Percentiles rank a stretch among this genome's conserved stretches.
Conservation (phyloP, 1,284 basidiomycete genomes). For the Cryptococcus jaspeensis region DNA sequence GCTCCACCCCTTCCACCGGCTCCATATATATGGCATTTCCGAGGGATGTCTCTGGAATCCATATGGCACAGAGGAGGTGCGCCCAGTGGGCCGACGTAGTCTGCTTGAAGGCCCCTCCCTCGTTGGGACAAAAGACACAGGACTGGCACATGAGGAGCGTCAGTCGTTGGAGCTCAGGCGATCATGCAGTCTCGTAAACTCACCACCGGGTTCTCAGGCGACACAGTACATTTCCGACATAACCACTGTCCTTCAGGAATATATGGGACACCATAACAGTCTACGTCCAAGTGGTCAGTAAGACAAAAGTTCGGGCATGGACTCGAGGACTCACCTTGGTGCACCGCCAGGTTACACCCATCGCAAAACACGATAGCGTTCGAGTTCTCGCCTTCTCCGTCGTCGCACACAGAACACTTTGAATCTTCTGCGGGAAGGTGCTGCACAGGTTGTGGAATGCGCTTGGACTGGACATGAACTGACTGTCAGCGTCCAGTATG, state of each 20-base stretch:
- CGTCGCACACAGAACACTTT: constrained; percentile 95
- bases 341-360: constrained; percentile 97
- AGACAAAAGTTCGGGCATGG: neutral
- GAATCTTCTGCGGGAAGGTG: constrained; percentile 84
- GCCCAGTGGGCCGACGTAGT: constrained; percentile 92
- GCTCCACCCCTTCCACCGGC: constrained; percentile 87
- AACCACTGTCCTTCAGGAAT: constrained; percentile 99
- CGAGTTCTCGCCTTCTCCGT: constrained; percentile 96
- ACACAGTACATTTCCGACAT: constrained; percentile 96
- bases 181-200: constrained; percentile 37
- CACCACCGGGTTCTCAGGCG: constrained; percentile 92
- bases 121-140: constrained; percentile 91
- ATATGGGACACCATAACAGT: constrained; percentile 99
- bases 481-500: neutral
- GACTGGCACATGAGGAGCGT: constrained; percentile 56
- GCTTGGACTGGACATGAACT: constrained; percentile 66
- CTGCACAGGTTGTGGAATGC: constrained; percentile 79
- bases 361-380: constrained; percentile 99
- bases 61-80: constrained; percentile 94
- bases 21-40: constrained; percentile 98
- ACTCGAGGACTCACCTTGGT: constrained; percentile 69
- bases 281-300: constrained; percentile 53
- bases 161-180: neutral
- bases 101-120: constrained; percentile 98
- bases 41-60: constrained; percentile 93